These are phyloP conservation scores for Stemphylium vesicarium DNA, from an alignment of 2,329 filamentous ascomycete genomes.

Conservation along the genomic window DNA sequence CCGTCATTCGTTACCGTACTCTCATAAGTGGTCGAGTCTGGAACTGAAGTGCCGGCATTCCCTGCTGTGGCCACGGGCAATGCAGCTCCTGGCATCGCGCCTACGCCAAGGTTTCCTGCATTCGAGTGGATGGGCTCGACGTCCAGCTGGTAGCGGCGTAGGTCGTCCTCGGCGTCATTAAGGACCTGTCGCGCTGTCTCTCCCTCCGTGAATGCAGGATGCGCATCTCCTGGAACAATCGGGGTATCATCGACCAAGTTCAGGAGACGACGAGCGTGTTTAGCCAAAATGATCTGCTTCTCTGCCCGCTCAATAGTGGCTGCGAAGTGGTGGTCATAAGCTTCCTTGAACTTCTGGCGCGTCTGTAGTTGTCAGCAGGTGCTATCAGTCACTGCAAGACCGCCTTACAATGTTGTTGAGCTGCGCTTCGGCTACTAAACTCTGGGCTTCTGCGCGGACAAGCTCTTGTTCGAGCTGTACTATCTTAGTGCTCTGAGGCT, in stretches of 20 bases:
- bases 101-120: constrained; percentile 57
- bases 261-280: constrained; percentile 84
- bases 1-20: constrained; percentile 26
- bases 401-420: constrained; percentile 80
- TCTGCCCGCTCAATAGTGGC: constrained; percentile 95
- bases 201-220: constrained; percentile 69
- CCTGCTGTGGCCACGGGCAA: neutral
- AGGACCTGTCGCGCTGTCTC: constrained; percentile 81
- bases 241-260: constrained; percentile 88
- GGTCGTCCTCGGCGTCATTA: constrained; percentile 89
- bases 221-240: constrained; percentile 82
- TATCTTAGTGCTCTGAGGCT: constrained; percentile 81
- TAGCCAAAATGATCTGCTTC: constrained; percentile 93
- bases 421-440: constrained; percentile 93
- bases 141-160: constrained; percentile 73
- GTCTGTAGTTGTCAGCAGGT: constrained; percentile 63
- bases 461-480: constrained; percentile 93
- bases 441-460: constrained; percentile 93
- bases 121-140: constrained; percentile 61
- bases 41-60: constrained; percentile 1
- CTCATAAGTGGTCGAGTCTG: constrained; percentile 14
- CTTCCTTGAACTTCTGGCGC: constrained; percentile 93
- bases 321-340: constrained; percentile 85
- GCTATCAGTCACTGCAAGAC: neutral
- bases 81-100: constrained; percentile 50